A percentile compares a stretch with the other conserved stretches of the same genome.
Conservation (phyloP, 495 filamentous ascomycete species). For the Melanomma pulvis-pyrius region DNA sequence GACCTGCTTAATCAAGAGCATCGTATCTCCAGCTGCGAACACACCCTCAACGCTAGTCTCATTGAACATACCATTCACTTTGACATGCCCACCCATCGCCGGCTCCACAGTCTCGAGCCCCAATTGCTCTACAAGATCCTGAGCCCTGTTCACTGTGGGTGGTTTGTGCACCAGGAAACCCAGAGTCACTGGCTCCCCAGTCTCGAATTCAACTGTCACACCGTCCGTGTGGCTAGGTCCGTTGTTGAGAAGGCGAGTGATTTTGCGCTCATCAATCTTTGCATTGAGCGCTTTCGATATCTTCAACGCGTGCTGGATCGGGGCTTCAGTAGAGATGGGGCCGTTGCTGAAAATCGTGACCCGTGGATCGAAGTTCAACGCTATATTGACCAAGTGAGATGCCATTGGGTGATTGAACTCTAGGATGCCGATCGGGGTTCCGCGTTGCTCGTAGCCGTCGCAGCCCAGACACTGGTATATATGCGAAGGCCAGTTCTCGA, state of each 20-base stretch:
- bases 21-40: slow-evolving; percentile 34
- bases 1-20: slow-evolving; percentile 33
- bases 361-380: slow-evolving; percentile 16
- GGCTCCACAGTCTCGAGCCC: slow-evolving; percentile 22
- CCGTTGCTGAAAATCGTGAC: slow-evolving; percentile 32
- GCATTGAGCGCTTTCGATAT: slow-evolving; percentile 15
- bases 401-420: slow-evolving; percentile 16
- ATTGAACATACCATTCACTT: slow-evolving; percentile 28
- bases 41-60: slow-evolving; percentile 31
- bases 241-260: slow-evolving; percentile 24
- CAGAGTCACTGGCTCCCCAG: slow-evolving; percentile 24
- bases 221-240: slow-evolving; percentile 15
- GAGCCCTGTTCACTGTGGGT: slow-evolving; percentile 21
- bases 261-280: slow-evolving; percentile 27
- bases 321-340: background rate
- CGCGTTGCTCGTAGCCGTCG: slow-evolving; percentile 30
- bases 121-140: slow-evolving; percentile 30
- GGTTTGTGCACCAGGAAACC: slow-evolving; percentile 29
- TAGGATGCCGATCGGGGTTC: slow-evolving; percentile 26
- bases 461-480: slow-evolving; percentile 32
- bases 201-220: slow-evolving; percentile 29
- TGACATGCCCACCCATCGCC: slow-evolving; percentile 25
- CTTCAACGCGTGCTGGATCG: slow-evolving; percentile 15
- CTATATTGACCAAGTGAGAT: slow-evolving; percentile 16
- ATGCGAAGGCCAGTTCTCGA: slow-evolving; percentile 27